Evolutionary conservation across 305 asterid species (phyloP).

Genomic region (Fraxinus dipetala): DNA sequence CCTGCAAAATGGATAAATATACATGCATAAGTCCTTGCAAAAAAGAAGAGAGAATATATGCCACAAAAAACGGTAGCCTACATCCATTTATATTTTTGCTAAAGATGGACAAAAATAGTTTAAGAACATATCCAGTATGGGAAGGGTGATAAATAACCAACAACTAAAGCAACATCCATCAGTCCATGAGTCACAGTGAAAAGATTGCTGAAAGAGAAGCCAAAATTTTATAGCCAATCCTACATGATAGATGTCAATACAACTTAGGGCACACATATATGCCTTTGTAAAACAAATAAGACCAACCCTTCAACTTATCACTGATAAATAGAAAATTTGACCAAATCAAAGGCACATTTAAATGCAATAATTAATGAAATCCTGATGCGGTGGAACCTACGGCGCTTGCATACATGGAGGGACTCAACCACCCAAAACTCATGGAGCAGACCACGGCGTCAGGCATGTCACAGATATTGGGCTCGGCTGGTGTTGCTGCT

Average conservation of each 20-base stretch:
- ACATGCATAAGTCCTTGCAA: not conserved
- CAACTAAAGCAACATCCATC: not conserved
- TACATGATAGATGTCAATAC: not conserved
- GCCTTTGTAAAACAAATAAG: not conserved
- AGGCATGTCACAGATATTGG: not conserved
- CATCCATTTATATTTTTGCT: not conserved
- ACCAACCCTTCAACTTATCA: not conserved
- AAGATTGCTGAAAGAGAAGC: not conserved
- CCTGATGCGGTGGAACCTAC: not conserved
- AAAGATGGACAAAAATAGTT: not conserved
- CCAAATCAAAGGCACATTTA: not conserved
- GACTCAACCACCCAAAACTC: not conserved
- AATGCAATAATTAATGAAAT: not conserved
- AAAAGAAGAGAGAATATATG: not conserved
- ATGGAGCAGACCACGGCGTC: not conserved
- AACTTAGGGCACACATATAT: not conserved
- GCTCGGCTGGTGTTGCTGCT: not conserved
- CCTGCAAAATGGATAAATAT: conserved; percentile 49
- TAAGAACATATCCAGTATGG: not conserved
- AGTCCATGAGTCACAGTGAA: not conserved
- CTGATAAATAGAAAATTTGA: not conserved
- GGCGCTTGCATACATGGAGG: not conserved
- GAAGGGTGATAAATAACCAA: not conserved
- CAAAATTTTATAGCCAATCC: not conserved
- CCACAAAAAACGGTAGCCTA: not conserved